Evolutionary conservation across 768 basidiomycete species (phyloP), one percentile per base, ranked within the genome.

Genomic region (Rickenella mellea): DNA sequence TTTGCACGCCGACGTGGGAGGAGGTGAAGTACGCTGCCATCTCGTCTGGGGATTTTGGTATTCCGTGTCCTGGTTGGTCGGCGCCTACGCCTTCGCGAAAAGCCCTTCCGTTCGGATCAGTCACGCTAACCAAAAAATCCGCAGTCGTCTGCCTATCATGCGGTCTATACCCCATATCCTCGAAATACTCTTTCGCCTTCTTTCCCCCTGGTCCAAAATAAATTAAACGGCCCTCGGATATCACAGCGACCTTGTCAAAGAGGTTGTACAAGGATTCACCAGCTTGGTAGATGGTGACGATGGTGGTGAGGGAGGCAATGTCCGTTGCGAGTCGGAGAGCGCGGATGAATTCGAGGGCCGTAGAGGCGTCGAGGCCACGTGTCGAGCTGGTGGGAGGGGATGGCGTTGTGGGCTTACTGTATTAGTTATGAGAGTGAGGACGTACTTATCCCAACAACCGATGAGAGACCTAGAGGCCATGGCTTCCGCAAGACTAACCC

Each of bases 251-350:
- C 55, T 88, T 86, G 68, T 88, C 83, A 54, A 89, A 91, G 31
- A 70, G 64, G 17, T 71, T 45, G 45, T 78, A 81, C 0, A 82
- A 55, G 2, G 67, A 67, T 55, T 89, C 84, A 39, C 80, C 80
- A 6, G 84, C 88, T 59, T 91, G 88, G 59, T 91, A 90, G 27
- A 92, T 74, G 1, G 84, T 81, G n/a, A 85, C 83, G 44, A 91
- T 71, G 0, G 80, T 86, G 0, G 80, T 64, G 14, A 58, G 45
- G n/a, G 62, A 55, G 42, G 65, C 65, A 3, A 70, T 63, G 50
- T 86, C 78, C 0, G 83, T 83, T 3, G 72, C 65, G 30, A 77
- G 67, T 3, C 83, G 73, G 26, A 88, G 65, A 1, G 78, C 74
- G 33, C 69, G 76, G 35, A 78, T 75, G 49, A 83, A 86, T 55